A percentile compares a stretch with the other conserved stretches of the same genome.
phyloP scores from a whole-genome alignment of 1,139 yeast genomes.

The Taphrina populina region DNA sequence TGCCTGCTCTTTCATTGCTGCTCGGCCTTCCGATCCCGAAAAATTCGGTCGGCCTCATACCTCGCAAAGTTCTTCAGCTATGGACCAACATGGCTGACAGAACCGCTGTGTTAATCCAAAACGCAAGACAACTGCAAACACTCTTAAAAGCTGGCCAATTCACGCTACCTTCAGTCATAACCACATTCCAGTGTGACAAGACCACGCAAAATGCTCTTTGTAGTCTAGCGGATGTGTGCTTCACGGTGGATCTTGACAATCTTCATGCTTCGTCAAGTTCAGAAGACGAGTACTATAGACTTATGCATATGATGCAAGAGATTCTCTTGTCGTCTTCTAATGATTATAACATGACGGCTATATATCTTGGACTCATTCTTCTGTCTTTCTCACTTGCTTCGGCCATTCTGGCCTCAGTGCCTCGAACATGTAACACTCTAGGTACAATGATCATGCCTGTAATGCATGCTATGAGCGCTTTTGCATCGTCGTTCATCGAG shows the following conservation, averaged over 20 bases:
- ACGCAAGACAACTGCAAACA: constrained; percentile 57
- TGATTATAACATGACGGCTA: constrained; percentile 60
- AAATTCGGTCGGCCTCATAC: constrained; percentile 75
- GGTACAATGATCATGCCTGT: constrained; percentile 46
- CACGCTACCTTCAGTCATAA: constrained; percentile 42
- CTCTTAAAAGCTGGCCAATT: constrained; percentile 45
- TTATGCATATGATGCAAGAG: constrained; percentile 48
- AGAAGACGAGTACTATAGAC: not conserved
- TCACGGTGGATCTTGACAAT: not conserved
- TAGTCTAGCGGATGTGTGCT: not conserved
- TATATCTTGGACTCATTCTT: constrained; percentile 52
- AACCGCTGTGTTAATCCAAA: constrained; percentile 53
- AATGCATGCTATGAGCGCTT: constrained; percentile 59
- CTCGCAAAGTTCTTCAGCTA: constrained; percentile 50
- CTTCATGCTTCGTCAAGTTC: not conserved
- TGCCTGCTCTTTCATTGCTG: constrained; percentile 75
- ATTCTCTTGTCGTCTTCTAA: constrained; percentile 67
- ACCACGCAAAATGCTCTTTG: constrained; percentile 42
- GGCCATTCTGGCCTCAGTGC: constrained; percentile 39
- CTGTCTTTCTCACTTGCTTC: constrained; percentile 41
- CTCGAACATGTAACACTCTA: constrained; percentile 30
- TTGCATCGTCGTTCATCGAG: constrained; percentile 91
- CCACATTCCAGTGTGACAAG: not conserved
- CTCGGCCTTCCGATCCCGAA: constrained; percentile 81
- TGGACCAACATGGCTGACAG: constrained; percentile 43